A percentile compares a stretch with the other conserved stretches of the same genome.
phyloP scores from a whole-genome alignment of 495 filamentous ascomycete species.

The Aspergillus incahuasiensis region DNA sequence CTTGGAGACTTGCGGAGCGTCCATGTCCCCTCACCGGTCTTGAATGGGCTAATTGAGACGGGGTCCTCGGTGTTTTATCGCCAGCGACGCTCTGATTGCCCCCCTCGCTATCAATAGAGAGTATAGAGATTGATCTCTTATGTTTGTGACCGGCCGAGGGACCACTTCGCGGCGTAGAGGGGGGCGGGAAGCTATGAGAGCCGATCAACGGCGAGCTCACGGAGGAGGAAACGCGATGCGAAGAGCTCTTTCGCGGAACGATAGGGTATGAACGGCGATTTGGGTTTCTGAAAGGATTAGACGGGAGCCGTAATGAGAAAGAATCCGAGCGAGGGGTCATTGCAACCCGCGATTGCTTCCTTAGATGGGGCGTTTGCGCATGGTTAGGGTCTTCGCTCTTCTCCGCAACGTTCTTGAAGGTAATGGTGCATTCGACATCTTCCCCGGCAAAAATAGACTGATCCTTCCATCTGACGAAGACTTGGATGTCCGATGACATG shows the following conservation, averaged over 20 bases:
- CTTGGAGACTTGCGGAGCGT: conserved; percentile 80
- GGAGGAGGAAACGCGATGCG: conserved; percentile 43
- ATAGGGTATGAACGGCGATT: conserved; percentile 36
- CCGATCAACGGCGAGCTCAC: conserved; percentile 38
- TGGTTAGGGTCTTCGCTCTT: conserved; percentile 28
- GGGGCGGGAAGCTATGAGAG: conserved; percentile 46
- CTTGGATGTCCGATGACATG: conserved; percentile 70
- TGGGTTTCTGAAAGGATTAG: conserved; percentile 33
- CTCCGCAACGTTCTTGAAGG: conserved; percentile 82
- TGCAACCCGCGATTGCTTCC: conserved; percentile 42
- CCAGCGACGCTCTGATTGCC: conserved; percentile 17
- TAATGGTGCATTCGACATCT: conserved; percentile 89
- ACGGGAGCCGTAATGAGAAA: conserved; percentile 39
- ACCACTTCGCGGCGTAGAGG: conserved; percentile 37
- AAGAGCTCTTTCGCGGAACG: conserved; percentile 31
- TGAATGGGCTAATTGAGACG: conserved; percentile 34
- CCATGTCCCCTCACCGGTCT: conserved; percentile 61
- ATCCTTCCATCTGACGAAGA: conserved; percentile 90
- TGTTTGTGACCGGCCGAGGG: conserved; percentile 46
- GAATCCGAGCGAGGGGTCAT: conserved; percentile 36
- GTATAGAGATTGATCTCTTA: conserved; percentile 86
- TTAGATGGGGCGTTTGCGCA: conserved; percentile 36
- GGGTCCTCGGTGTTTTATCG: conserved; percentile 38
- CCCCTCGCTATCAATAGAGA: conserved; percentile 72
- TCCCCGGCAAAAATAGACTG: conserved; percentile 93